phyloP scores from a whole-genome alignment of 148 eudicot species.

The Heliosperma pusillum region DNA sequence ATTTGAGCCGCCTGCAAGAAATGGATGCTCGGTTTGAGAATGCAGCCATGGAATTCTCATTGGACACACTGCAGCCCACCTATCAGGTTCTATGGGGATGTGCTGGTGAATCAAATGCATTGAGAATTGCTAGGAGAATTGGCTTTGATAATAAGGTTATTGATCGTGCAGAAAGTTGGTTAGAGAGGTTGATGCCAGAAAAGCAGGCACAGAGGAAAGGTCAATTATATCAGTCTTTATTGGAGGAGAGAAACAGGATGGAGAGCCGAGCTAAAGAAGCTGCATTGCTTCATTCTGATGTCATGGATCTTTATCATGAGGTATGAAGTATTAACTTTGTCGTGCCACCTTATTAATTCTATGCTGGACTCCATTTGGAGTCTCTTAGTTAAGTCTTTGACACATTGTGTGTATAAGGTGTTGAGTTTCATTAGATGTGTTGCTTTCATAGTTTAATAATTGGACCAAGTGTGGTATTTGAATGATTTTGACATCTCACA shows the following conservation, averaged over 20 bases:
- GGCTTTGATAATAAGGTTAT: constrained; percentile 76
- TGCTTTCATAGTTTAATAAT: constrained; percentile 10
- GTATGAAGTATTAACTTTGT: constrained; percentile 32
- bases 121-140: constrained; percentile 74
- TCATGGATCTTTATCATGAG: constrained; percentile 69
- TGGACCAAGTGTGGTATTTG: background rate
- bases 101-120: constrained; percentile 88
- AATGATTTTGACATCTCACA: no score
- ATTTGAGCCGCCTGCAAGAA: constrained; percentile 67
- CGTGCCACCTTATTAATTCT: constrained; percentile 10
- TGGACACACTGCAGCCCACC: constrained; percentile 80
- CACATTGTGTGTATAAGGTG: background rate
- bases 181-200: constrained; percentile 74
- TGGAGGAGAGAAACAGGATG: constrained; percentile 73
- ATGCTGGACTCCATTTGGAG: background rate
- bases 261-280: constrained; percentile 51
- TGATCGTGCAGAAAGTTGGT: constrained; percentile 72
- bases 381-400: background rate
- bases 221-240: constrained; percentile 61
- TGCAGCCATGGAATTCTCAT: constrained; percentile 94
- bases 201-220: constrained; percentile 63
- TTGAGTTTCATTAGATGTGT: background rate
- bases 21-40: constrained; percentile 67
- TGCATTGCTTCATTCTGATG: constrained; percentile 60
- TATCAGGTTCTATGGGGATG: constrained; percentile 88